Conservation (phyloP, 225 moss, liverwort and hornwort genomes). For the Marchantia paleacea region DNA sequence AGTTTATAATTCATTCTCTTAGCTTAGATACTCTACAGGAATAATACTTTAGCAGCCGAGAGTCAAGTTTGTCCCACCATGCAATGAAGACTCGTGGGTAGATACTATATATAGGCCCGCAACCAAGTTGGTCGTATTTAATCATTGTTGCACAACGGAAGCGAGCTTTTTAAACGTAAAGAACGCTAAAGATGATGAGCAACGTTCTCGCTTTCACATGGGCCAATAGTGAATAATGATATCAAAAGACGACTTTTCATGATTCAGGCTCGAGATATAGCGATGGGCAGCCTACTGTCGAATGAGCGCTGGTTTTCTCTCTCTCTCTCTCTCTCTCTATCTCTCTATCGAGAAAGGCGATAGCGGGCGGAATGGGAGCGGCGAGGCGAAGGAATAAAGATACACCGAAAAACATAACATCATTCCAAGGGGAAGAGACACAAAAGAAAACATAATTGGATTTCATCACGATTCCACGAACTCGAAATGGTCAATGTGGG, state of each 20-base stretch:
- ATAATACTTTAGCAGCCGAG: not conserved
- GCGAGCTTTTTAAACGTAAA: not conserved
- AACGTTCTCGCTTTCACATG: not conserved
- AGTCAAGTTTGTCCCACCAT: constrained; percentile 9
- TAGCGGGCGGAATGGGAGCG: not conserved
- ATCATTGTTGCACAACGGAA: not conserved
- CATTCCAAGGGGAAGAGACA: not conserved
- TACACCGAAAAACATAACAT: not conserved
- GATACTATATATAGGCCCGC: not conserved
- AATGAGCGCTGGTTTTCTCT: no score
- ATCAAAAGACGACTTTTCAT: not conserved
- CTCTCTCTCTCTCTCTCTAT: no score
- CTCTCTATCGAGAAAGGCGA: not conserved
- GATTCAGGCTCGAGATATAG: not conserved
- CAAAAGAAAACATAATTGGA: no score
- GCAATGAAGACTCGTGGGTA: not conserved
- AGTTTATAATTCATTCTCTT: not conserved
- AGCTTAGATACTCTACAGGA: not conserved
- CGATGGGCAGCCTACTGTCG: no score
- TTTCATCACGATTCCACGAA: no score
- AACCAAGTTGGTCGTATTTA: not conserved
- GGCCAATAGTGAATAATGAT: constrained; percentile 9
- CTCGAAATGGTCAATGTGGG: not conserved
- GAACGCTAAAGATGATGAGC: not conserved
- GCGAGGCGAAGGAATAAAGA: not conserved